Conservation (phyloP, 2,329 filamentous ascomycete genomes). For the Botrytis medusae region DNA sequence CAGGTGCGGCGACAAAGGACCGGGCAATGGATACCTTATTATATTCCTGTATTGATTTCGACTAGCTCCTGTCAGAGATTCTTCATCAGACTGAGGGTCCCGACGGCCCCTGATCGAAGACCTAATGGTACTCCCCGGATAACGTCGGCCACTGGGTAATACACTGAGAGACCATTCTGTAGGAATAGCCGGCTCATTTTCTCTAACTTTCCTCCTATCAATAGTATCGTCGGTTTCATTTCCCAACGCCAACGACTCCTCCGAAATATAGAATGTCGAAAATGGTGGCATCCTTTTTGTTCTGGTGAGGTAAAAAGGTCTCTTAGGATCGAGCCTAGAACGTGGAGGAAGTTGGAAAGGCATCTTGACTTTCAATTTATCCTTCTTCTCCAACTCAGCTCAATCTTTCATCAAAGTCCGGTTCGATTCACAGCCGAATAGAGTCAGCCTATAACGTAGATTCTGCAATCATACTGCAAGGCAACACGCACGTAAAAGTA, state of each 20-base stretch:
- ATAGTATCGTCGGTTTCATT: constrained; percentile 5
- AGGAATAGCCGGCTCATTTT: background rate
- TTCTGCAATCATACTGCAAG: background rate
- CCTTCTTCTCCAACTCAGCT: background rate
- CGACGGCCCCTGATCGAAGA: background rate
- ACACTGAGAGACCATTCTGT: constrained; percentile 1
- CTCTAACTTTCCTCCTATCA: background rate
- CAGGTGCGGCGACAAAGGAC: constrained; percentile 22
- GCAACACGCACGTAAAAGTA: background rate
- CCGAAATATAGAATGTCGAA: constrained; percentile 20
- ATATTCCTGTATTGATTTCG: constrained; percentile 7
- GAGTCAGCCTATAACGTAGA: background rate
- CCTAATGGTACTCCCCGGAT: background rate
- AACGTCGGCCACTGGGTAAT: background rate
- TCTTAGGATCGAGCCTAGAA: constrained; percentile 7
- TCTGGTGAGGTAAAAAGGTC: constrained; percentile 7
- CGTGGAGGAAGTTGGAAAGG: constrained; percentile 12
- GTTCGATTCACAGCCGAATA: constrained; percentile 8
- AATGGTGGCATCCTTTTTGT: constrained; percentile 11
- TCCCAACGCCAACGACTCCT: constrained; percentile 1
- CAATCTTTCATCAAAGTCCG: background rate
- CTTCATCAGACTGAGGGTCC: constrained; percentile 14
- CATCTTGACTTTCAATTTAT: constrained; percentile 11
- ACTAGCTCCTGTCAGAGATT: background rate
- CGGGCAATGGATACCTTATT: constrained; percentile 23